Evolutionary conservation across 257 asterid genomes (phyloP).

Genomic region (Solanum rostratum): DNA sequence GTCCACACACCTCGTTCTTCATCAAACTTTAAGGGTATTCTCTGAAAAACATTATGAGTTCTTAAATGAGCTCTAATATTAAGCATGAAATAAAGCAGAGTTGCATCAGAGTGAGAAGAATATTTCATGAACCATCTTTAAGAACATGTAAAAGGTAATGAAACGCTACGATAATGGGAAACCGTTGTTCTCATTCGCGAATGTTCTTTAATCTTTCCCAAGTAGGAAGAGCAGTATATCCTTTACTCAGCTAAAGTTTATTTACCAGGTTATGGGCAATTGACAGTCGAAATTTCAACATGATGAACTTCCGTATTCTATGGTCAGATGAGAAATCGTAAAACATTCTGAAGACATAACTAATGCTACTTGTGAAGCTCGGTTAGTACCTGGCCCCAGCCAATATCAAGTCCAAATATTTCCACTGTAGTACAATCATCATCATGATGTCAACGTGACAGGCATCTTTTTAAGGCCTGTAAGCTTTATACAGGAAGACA

Average conservation of each 20-base stretch:
- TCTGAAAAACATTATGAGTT: conserved; percentile 33
- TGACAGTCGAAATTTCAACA: background rate
- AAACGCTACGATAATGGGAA: background rate
- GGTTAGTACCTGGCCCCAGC: conserved; percentile 94
- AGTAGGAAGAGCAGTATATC: background rate
- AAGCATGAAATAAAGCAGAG: background rate
- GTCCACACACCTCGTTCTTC: conserved; percentile 48
- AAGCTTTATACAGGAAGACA: conserved; percentile 43
- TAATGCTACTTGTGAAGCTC: background rate
- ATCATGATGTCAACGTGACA: conserved; percentile 48
- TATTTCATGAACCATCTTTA: background rate
- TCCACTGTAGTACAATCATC: conserved; percentile 43
- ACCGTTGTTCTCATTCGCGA: background rate
- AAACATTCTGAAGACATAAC: background rate
- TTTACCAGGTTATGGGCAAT: background rate
- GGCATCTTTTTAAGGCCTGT: conserved; percentile 60
- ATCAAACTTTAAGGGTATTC: conserved; percentile 48
- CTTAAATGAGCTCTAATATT: background rate
- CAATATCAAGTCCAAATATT: conserved; percentile 89
- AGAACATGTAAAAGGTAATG: background rate
- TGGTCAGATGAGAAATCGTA: background rate
- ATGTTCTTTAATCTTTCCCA: background rate
- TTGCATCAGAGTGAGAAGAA: background rate
- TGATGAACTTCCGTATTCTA: background rate
- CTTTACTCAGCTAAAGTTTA: background rate